phyloP scores from a whole-genome alignment of 805 yeast species.

The Cyberlindnera saturnus region DNA sequence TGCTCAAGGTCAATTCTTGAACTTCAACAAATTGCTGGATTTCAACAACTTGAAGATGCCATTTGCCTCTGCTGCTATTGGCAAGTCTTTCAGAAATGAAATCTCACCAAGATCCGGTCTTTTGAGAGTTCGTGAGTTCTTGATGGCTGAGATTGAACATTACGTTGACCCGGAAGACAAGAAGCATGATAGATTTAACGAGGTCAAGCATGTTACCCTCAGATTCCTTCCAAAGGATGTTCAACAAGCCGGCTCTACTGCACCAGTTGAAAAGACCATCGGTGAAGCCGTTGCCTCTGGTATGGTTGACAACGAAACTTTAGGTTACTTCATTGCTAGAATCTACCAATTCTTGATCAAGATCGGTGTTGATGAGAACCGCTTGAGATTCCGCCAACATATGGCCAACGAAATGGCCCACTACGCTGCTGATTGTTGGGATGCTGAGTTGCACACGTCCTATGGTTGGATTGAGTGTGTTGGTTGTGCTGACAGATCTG shows the following conservation, averaged over 20 bases:
- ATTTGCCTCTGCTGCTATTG: slow-evolving; percentile 98
- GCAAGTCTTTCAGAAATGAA: slow-evolving; percentile 98
- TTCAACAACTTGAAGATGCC: slow-evolving; percentile 97
- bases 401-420: slow-evolving; percentile 99
- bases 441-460: slow-evolving; percentile 91
- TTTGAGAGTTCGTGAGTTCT: slow-evolving; percentile 94
- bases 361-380: slow-evolving; percentile 82
- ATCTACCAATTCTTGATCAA: slow-evolving; percentile 77
- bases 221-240: slow-evolving; percentile 79
- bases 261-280: slow-evolving; percentile 54
- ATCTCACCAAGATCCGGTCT: slow-evolving; percentile 98
- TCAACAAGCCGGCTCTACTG: slow-evolving; percentile 82
- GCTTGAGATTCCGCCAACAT: slow-evolving; percentile 96
- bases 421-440: slow-evolving; percentile 99
- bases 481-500: slow-evolving; percentile 99
- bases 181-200: slow-evolving; percentile 71
- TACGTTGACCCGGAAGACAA: slow-evolving; percentile 92
- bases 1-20: slow-evolving; percentile 98
- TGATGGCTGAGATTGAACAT: slow-evolving; percentile 99
- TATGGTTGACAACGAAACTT: slow-evolving; percentile 93
- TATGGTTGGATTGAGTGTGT: slow-evolving; percentile 99
- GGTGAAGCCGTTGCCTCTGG: slow-evolving; percentile 89
- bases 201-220: slow-evolving; percentile 67
- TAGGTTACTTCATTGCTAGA: slow-evolving; percentile 95
- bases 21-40: slow-evolving; percentile 89